Evolutionary conservation across 192 early-diverging fungal genomes (phyloP).

Genomic region (Linnemannia exigua): DNA sequence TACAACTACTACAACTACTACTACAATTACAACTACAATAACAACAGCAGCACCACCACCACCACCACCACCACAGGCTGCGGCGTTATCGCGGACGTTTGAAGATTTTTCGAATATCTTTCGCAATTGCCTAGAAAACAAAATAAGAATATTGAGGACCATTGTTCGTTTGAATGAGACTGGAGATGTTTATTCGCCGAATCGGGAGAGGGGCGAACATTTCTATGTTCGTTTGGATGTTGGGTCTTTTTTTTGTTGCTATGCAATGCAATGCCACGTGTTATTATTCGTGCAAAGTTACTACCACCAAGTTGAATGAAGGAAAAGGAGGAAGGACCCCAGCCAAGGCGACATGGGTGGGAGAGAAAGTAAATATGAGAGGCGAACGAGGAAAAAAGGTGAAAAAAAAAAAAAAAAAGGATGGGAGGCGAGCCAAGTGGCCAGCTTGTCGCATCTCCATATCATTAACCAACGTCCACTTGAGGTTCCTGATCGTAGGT

Average conservation of each 20-base stretch:
- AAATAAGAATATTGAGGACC: neutral
- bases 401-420: neutral
- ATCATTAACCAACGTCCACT: too few species aligned
- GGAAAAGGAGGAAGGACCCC: neutral
- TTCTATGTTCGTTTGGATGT: conserved; percentile 7
- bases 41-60: neutral
- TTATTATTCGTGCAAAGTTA: neutral
- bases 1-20: neutral
- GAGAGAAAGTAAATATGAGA: neutral
- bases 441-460: neutral
- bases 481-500: too few species aligned
- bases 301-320: neutral
- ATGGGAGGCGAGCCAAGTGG: neutral
- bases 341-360: neutral
- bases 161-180: neutral
- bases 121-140: neutral
- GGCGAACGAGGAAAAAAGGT: conserved; percentile 25
- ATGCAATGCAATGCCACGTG: too few species aligned
- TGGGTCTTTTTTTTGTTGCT: neutral
- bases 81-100: neutral
- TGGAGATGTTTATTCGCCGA: neutral
- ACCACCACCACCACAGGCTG: neutral
- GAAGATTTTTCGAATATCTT: too few species aligned
- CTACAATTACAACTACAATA: neutral
- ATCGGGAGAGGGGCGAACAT: neutral